Evolutionary conservation across 441 rosid genomes (phyloP), one percentile per base, ranked within the genome.

Genomic region (Macaranga tanarius): DNA sequence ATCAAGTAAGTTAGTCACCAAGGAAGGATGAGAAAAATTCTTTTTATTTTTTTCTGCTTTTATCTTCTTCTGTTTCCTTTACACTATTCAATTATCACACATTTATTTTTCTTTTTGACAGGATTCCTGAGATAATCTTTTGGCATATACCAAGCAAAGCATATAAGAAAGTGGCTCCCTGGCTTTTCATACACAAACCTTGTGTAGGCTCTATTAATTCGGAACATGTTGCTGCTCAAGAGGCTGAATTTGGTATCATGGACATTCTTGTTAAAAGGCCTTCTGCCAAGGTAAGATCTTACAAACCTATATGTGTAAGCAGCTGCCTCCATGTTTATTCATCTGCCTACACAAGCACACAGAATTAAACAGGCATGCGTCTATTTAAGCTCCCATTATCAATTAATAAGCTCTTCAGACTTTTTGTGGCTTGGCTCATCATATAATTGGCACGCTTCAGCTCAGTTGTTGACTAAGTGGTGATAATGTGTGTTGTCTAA

Each of bases 131-230:
- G 86, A 64, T 92, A 58, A 77, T 95, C 63, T 90, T 95, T 81
- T 92, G 97, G 97, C 99, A 95, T 56, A 86, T 92, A 85, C 99
- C 97, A 0, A 90, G 90, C 79, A 83, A 83, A 79, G 94, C 93
- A 77, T 95, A 82, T 75, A 73, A 82, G 78, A 79, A 84, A 63
- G 98, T 92, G 73, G 95, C 99, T 76, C 95, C 98, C 13, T 3
- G 10, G 80, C 38, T 77, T n/a, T 52, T 78, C 73, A 80, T 92
- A 64, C 69, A 42, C 65, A 81, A 79, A 78, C 96, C 95, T 58
- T 92, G 97, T 57, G 92, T 89, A 0, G 99, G 99, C 52, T 92
- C 96, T 45, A 89, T 91, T 47, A 95, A 92, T 85, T 80, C 62
- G 72, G 97, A 90, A 70, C 84, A 23, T 22, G 92, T 92, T 69